Evolutionary conservation across 2,329 filamentous ascomycete species (phyloP), one percentile per base, ranked within the genome.

Genomic region (Fusarium tupiense): DNA sequence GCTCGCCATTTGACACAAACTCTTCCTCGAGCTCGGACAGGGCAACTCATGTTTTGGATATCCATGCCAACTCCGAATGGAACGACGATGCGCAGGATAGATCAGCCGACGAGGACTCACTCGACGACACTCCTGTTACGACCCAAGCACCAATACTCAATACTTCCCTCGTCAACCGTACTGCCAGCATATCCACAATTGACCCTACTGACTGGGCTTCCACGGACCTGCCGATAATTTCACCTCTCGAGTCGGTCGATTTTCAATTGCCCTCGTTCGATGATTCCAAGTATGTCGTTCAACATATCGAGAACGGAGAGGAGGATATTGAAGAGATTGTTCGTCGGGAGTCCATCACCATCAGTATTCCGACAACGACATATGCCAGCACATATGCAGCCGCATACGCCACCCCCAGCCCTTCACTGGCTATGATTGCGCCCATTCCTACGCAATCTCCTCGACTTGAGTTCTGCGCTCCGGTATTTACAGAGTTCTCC

Each of bases 401-500:
- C 29, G 56, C 77, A 22, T 73, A 73, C 38, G 62, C 69, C 33
- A 72, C 71, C 8, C 66, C 61, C 37, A 73, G 67, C 33, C 73
- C 79, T 14, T 78, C 76, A 8, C 67, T 81, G 20, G 74, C 79
- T 64, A 71, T 80, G 53, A 75, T 79, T 41, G 71, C 79, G 10
- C 73, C 77, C 20, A 64, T 77, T 16, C 58, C 74, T 29, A 54
- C 58, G 12, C 65, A 73, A n/a, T 81, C 79, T 26, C 82, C 80
- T 5, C 81, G 85, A 10, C 80, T 89, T 16, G 88, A 89, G 44
- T 89, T 91, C 68, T 82, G 82, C 65, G 77, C 85, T 14, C 89
- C 89, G 2, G 82, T 83, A 4, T 91, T 90, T 75, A 84, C 85
- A 53, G 89, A 91, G 66, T 91, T 91, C 76, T 88, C 88, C 5